Conservation (phyloP, 371 early-diverging fungal genomes). For the Syncephalastrum monosporum region DNA sequence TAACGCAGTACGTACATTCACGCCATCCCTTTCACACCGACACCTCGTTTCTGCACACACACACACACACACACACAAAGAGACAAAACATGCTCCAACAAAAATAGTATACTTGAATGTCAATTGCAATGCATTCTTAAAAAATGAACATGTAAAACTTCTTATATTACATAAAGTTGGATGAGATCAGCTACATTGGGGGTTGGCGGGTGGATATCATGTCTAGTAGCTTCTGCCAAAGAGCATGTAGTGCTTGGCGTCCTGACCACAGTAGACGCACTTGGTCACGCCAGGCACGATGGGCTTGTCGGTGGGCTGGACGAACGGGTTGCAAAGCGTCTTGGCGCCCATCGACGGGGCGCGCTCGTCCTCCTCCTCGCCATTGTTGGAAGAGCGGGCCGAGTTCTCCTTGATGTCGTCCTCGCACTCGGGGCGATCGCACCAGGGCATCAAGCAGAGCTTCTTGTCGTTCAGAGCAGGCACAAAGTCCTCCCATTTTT, state of each 20-base stretch:
- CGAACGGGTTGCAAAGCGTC: conserved; percentile 98
- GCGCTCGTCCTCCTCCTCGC: conserved; percentile 88
- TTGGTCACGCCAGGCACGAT: conserved; percentile 76
- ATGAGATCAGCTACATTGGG: too few species aligned
- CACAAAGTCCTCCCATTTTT: conserved; percentile 93
- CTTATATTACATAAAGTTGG: too few species aligned
- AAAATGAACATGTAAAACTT: too few species aligned
- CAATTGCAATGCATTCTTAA: too few species aligned
- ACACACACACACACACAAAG: too few species aligned
- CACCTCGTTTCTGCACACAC: too few species aligned
- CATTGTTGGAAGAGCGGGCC: conserved; percentile 68
- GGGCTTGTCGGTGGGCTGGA: conserved; percentile 80
- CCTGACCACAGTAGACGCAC: conserved; percentile 81
- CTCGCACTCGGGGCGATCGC: conserved; percentile 92
- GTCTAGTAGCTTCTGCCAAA: conserved; percentile 92
- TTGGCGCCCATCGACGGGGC: conserved; percentile 99
- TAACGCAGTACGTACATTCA: too few species aligned
- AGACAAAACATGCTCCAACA: too few species aligned
- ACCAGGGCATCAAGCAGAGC: conserved; percentile 96
- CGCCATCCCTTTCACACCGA: too few species aligned
- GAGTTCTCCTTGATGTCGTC: conserved; percentile 95
- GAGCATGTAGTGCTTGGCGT: conserved; percentile 83
- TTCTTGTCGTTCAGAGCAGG: conserved; percentile 88
- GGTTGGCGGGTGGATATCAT: background rate
- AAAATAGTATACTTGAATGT: too few species aligned